A percentile compares a stretch with the other conserved stretches of the same genome.
phyloP scores from a whole-genome alignment of 148 eudicot genomes.

The Selenicereus undatus region DNA sequence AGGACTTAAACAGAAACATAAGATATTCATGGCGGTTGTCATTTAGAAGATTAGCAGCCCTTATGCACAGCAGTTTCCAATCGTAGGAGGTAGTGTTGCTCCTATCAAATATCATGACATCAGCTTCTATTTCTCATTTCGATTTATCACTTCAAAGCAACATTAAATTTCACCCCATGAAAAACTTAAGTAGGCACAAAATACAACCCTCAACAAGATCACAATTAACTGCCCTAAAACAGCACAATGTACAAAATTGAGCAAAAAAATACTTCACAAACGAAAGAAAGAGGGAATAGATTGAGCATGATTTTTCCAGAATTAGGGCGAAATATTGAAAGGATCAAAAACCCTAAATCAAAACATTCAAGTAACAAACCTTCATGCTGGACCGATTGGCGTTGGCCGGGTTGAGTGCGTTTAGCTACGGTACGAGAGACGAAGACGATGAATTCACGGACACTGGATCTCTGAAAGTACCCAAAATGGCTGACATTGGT shows the following conservation, averaged over 20 bases:
- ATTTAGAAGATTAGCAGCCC: no score
- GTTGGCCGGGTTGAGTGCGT: constrained; percentile 62
- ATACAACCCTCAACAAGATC: not conserved
- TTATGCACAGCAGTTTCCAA: not conserved
- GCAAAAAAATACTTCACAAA: not conserved
- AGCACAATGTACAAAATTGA: not conserved
- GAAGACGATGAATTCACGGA: constrained; percentile 72
- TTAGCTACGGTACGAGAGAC: constrained; percentile 73
- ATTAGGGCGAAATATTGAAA: not conserved
- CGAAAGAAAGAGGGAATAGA: not conserved
- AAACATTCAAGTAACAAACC: constrained; percentile 27
- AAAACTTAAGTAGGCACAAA: not conserved
- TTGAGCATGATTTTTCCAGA: not conserved
- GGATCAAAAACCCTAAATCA: constrained; percentile 15
- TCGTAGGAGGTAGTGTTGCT: not conserved
- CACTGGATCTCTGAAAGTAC: constrained; percentile 68
- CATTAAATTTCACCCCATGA: not conserved
- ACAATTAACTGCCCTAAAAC: not conserved
- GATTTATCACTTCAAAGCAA: not conserved
- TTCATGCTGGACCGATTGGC: constrained; percentile 85
- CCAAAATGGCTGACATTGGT: constrained; percentile 70
- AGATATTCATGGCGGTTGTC: no score
- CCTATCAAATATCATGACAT: not conserved
- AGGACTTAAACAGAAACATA: no score
- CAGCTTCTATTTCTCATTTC: not conserved